These are phyloP conservation scores for Lactarius evosmus DNA, from an alignment of 768 basidiomycete species.

Conservation along the genomic window DNA sequence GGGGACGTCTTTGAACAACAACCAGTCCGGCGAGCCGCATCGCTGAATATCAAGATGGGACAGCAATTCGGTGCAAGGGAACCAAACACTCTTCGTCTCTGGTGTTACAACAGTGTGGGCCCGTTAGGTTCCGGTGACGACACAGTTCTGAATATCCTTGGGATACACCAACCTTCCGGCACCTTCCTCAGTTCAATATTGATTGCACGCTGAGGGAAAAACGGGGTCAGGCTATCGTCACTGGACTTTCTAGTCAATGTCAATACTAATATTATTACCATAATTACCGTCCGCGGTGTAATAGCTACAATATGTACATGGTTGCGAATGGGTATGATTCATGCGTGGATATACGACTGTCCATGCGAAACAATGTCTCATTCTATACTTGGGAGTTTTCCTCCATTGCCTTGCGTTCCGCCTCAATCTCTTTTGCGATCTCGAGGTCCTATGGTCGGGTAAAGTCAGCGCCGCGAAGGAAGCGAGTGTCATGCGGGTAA, in stretches of 20 bases:
- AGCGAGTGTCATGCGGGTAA: not conserved
- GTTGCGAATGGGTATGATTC: not conserved
- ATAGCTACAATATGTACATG: not conserved
- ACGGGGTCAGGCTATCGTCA: not conserved
- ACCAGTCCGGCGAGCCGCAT: not conserved
- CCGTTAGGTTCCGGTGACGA: too few species aligned
- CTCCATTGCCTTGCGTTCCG: not conserved
- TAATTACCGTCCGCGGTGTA: not conserved
- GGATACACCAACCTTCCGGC: not conserved
- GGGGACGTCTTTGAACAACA: not conserved
- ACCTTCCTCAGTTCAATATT: not conserved
- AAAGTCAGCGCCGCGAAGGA: not conserved
- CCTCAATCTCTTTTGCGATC: conserved; percentile 2
- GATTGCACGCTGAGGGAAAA: not conserved
- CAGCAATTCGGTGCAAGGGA: not conserved
- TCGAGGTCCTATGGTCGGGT: not conserved
- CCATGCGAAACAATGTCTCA: not conserved
- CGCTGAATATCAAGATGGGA: not conserved
- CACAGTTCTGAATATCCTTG: not conserved
- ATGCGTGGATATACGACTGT: not conserved
- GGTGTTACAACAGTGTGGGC: not conserved
- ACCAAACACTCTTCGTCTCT: not conserved
- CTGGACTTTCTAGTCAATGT: not conserved
- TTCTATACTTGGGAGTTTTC: not conserved
- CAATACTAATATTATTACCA: not conserved